Base-by-base conservation (phyloP, 2,329 filamentous ascomycete genomes). In the Fusarium sp. region DNA sequence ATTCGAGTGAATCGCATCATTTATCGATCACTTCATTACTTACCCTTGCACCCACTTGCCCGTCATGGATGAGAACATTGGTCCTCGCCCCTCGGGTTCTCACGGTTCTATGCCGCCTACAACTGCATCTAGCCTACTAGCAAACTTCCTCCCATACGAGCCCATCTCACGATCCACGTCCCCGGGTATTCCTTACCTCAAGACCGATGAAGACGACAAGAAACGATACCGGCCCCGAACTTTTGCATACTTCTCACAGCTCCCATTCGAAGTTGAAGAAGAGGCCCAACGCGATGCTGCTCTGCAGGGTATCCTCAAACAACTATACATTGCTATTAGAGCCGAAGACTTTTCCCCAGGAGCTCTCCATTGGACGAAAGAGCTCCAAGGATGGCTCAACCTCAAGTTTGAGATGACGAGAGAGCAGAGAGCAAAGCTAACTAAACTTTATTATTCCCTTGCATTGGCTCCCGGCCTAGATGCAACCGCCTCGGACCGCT, bases 381-480 rank as follows among this genome's bases (percentile, higher is more conserved):
- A 99, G 88, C 91, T 99, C 54, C 91, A 95, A 80, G 94, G 93
- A 83, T 99, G 97, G 96, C 88, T 99, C 75, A 93, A 93, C 61
- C 90, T 99, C 83, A 99, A 99, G 87, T 99, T 99, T 81, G 96
- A 99, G 84, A 94, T 98, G 81, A 94, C 94, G 54, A 91, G 94
- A 78, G 92, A 93, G 80, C 91, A 95, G 75, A 90, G 97, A 66
- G 91, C 95, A 55, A 94, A 90, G 82, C 89, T 99, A 36, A 93
- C 96, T 36, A 93, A 92, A 84, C 88, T 99, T 42, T 99, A 98
- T 85, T 99, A 98, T 84, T 95, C 98, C 84, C 92, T 99, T 67
- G 89, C 94, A 10, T 88, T 99, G 69, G 94, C 96, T 35, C 96
- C 96, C 0, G 96, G 97, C 8, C 87, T 99, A 63, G 96, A 98